These are phyloP conservation scores for Candida sp. DNA, from an alignment of 1,139 yeast species.

Conservation along the genomic window DNA sequence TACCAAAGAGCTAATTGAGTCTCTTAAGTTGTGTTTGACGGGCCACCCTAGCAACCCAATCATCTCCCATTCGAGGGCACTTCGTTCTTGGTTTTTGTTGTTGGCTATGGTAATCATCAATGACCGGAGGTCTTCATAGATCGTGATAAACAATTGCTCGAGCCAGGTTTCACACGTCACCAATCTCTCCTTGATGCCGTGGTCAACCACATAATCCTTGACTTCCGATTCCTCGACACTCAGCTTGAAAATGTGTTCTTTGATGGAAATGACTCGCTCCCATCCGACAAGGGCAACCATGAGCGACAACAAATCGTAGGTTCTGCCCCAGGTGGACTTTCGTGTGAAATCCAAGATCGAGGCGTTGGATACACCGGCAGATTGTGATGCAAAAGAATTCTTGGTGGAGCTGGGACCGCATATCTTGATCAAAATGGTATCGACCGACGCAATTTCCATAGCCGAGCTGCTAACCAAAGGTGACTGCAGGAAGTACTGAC, in stretches of 20 bases:
- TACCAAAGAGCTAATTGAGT: slow-evolving; percentile 41
- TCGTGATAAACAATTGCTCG: slow-evolving; percentile 39
- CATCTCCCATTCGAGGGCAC: slow-evolving; percentile 49
- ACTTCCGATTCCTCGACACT: background rate
- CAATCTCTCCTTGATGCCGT: slow-evolving; percentile 12
- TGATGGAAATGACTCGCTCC: slow-evolving; percentile 27
- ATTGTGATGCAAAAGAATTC: slow-evolving; percentile 34
- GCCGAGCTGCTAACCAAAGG: slow-evolving; percentile 39
- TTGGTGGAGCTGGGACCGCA: slow-evolving; percentile 32
- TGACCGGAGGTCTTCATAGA: slow-evolving; percentile 43
- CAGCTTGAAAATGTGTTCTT: slow-evolving; percentile 9
- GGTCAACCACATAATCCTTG: slow-evolving; percentile 23
- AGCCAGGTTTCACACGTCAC: slow-evolving; percentile 41
- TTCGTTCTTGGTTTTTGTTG: slow-evolving; percentile 35
- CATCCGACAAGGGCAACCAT: slow-evolving; percentile 45
- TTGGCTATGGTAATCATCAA: slow-evolving; percentile 29
- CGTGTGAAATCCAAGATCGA: slow-evolving; percentile 38
- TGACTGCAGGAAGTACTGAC: slow-evolving; percentile 39
- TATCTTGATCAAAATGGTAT: slow-evolving; percentile 31
- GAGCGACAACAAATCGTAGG: slow-evolving; percentile 42
- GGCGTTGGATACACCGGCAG: slow-evolving; percentile 29
- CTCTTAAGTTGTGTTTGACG: slow-evolving; percentile 42
- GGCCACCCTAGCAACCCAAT: slow-evolving; percentile 47
- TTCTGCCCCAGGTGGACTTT: slow-evolving; percentile 48
- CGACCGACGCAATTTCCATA: slow-evolving; percentile 41